Base-by-base conservation (phyloP, 306 rosid species). In the Prunus mume region DNA sequence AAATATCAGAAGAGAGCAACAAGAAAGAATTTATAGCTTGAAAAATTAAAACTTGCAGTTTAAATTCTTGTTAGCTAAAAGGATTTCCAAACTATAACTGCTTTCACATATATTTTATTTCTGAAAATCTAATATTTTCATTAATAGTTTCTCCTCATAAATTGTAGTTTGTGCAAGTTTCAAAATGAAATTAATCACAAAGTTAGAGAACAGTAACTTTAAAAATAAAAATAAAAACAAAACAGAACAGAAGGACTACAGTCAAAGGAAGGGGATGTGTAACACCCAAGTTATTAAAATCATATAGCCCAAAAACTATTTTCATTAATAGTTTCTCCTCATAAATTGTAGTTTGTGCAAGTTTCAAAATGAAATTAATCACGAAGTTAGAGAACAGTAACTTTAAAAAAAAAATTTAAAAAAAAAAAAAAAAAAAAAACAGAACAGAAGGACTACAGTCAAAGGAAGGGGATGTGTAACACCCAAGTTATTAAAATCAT, bases 1-100 rank as follows among this genome's bases (percentile, higher is more conserved):
- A 57, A 76, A 75, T 70, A 71, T 81, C 65, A 74, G 15, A 80
- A 75, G 69, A 70, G 80, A 81, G n/a, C 30, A 65, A 72, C 52
- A 72, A 46, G 12, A 24, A 19, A 58, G 13, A 4, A 22, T 57
- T 45, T 17, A 34, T 72, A 15, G 27, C 5, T 24, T 13, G 18
- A 6, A 50, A 22, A 50, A 58, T 22, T 22, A 28, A 68, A 49
- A 68, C 3, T n/a, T 67, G 30, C 71, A 20, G 57, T 45, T 15
- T 12, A 14, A 47, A 2, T 24, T 68, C 32, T 5, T 68, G 25
- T 49, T 68, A 69, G 20, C 19, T 45, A 68, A 13, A 18, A 70
- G 20, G 18, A 70, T 6, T 30, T 20, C 61, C 10, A 32, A 70
- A 22, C 11, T 51, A 10, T 47, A 68, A 15, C 46, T 52, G 62